Evolutionary conservation across 1,284 basidiomycete species (phyloP), one percentile per base, ranked within the genome.

Genomic region (Exobasidium cylindrosporum): DNA sequence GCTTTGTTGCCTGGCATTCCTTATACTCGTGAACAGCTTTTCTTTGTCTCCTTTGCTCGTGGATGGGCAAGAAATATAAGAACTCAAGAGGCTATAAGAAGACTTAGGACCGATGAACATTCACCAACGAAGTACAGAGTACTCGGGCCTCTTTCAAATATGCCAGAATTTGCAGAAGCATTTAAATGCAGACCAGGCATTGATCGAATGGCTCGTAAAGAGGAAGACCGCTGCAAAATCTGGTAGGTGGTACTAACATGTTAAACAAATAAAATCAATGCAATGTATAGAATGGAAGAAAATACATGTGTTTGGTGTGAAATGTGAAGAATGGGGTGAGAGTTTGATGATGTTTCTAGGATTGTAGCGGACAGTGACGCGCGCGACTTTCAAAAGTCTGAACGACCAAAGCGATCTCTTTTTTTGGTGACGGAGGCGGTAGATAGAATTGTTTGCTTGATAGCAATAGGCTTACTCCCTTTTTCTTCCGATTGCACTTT

Each of bases 1-100:
- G 61, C 64, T 47, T 56, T 73, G 26, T 62, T 81, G n/a, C 81
- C 81, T 0, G 81, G 81, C 7, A 57, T 81, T 14, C 52, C 60
- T 40, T 81, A 74, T 62, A 69, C 78, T 40, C 62, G 71, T 10
- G 78, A 81, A 63, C 81, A 81, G 67, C 68, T 81, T 32, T 81
- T 81, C 74, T 81, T 80, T 58, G 68, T 81, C 40, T 69, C 76
- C 21, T 76, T 73, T 53, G 74, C 67, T 35, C 57, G 73, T 6
- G 68, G 67, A 53, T 79, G 72, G 69, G 67, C 76, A 0, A 66
- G 74, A 47, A 77, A 76, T 56, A 68, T 74, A 28, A 59, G 73
- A 1, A 30, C 63, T 28, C 65, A 66, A 47, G 76, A 78, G 61
- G 67, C 68, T 54, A 58, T 78, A n/a, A 63, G 64, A 57, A 64